Base-by-base conservation (phyloP, 2,329 filamentous ascomycete species). In the Dendrostoma leiphaemia region DNA sequence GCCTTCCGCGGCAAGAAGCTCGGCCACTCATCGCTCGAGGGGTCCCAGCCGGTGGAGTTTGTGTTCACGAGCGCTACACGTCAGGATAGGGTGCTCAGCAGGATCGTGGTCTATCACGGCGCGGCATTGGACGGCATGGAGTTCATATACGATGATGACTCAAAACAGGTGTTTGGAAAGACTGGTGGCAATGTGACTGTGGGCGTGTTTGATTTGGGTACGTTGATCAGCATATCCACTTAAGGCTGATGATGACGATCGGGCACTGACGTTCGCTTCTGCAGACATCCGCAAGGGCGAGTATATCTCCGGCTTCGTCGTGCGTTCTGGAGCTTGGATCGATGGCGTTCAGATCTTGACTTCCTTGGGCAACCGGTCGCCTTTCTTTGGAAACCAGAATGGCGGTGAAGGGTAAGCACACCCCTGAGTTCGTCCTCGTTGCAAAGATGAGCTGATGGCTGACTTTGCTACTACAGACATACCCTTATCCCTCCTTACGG, bases 281-380 rank as follows among this genome's bases (percentile, higher is more conserved):
- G 24, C 54, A 89, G 92, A 97, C 70, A 86, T 90, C 31, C 84
- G 90, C 40, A 85, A 86, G 51, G 91, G 92, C 52, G 94, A 99
- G 73, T 88, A 89, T 58, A 78, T 99, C 41, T 84, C 91, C 56
- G 94, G 94, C 8, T 97, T 99, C 68, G 82, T 88, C 62, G 76
- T 97, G 48, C 81, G 91, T 61, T 85, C 88, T 47, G 91, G 90
- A 21, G 76, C 83, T 56, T 94, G 89, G 84, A 87, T 97, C 61
- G 91, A 97, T 68, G 93, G 86, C 12, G 81, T 97, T 49, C 91
- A 96, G 68, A 86, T 97, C 59, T 74, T 97, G 70, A 97, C 94
- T 1, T 97, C 86, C 64, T 74, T 90, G 57, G 92, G 92, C n/a
- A 83, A 92, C 63, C 89, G 87, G 68, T 97, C 93, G 31, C 84